Conservation (phyloP, 163 green algal genomes). For the Botryococcus braunii region DNA sequence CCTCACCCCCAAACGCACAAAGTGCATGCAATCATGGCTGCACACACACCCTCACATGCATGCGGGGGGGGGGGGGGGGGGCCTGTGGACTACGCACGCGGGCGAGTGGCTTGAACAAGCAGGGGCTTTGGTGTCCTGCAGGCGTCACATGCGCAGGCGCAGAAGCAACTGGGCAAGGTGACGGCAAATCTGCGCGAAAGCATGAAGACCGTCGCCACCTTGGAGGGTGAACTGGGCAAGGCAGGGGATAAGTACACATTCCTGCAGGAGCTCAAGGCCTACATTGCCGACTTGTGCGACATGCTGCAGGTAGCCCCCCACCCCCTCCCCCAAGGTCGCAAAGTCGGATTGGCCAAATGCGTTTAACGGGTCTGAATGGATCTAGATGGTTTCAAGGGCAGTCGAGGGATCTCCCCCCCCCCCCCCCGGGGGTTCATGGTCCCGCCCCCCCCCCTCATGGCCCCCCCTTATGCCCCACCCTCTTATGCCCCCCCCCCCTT, state of each 20-base stretch:
- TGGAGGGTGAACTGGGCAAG: conserved; percentile 28
- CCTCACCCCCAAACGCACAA: not conserved
- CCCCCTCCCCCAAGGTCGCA: not conserved
- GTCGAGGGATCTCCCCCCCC: too few species aligned
- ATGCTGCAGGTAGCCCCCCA: conserved; percentile 52
- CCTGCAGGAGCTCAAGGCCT: conserved; percentile 50
- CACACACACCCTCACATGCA: too few species aligned
- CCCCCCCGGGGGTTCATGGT: too few species aligned
- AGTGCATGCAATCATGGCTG: too few species aligned
- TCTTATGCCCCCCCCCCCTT: too few species aligned
- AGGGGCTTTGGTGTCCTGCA: not conserved
- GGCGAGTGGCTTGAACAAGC: not conserved
- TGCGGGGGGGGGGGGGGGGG: not conserved
- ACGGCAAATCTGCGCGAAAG: conserved; percentile 28
- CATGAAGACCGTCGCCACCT: conserved; percentile 9
- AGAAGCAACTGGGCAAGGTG: conserved; percentile 39
- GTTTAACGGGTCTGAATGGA: too few species aligned
- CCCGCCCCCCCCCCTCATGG: too few species aligned
- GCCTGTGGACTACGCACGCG: not conserved
- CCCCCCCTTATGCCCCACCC: too few species aligned
- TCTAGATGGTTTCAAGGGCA: too few species aligned
- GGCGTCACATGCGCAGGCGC: conserved; percentile 22
- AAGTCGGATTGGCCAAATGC: too few species aligned
- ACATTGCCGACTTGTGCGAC: conserved; percentile 69
- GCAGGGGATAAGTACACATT: conserved; percentile 36